These are phyloP conservation scores for Fusarium pseudonygamai DNA, from an alignment of 2,329 filamentous ascomycete species.

Conservation along the genomic window DNA sequence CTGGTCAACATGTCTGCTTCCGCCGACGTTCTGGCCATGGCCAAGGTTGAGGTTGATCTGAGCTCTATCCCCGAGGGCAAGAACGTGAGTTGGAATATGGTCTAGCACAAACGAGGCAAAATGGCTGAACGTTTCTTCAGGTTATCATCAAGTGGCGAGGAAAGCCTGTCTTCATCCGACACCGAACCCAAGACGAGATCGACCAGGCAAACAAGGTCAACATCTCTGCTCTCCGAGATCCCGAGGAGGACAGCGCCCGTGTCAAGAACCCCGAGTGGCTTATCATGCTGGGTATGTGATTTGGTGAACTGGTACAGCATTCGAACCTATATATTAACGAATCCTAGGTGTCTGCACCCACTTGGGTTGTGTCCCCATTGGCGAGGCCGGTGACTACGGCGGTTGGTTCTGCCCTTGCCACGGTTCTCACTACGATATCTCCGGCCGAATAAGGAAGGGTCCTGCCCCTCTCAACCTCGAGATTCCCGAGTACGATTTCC, in stretches of 20 bases:
- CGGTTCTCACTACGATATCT: constrained; percentile 99
- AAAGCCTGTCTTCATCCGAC: constrained; percentile 99
- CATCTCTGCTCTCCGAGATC: constrained; percentile 85
- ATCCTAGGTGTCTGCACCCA: constrained; percentile 93
- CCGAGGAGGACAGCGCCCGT: constrained; percentile 88
- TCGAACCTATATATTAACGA: constrained; percentile 20
- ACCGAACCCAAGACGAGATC: constrained; percentile 94
- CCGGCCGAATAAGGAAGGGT: constrained; percentile 96
- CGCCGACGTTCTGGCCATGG: constrained; percentile 97
- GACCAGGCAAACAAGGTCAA: constrained; percentile 91
- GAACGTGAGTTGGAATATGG: constrained; percentile 75
- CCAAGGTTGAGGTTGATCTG: constrained; percentile 98
- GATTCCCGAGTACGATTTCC: constrained; percentile 91
- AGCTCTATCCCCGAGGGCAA: constrained; percentile 95
- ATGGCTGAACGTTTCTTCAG: constrained; percentile 53
- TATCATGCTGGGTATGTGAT: constrained; percentile 86
- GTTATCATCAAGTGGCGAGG: constrained; percentile 99
- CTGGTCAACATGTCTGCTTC: constrained; percentile 99
- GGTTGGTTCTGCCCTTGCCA: constrained; percentile 99
- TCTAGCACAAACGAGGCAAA: background rate
- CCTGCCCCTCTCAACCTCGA: constrained; percentile 98
- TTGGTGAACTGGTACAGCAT: background rate
- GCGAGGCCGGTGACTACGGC: constrained; percentile 96
- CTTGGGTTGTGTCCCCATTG: constrained; percentile 98
- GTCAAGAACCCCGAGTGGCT: constrained; percentile 99